These are phyloP conservation scores for Penicillium sp. DNA, from an alignment of 2,329 filamentous ascomycete species.

Conservation along the genomic window DNA sequence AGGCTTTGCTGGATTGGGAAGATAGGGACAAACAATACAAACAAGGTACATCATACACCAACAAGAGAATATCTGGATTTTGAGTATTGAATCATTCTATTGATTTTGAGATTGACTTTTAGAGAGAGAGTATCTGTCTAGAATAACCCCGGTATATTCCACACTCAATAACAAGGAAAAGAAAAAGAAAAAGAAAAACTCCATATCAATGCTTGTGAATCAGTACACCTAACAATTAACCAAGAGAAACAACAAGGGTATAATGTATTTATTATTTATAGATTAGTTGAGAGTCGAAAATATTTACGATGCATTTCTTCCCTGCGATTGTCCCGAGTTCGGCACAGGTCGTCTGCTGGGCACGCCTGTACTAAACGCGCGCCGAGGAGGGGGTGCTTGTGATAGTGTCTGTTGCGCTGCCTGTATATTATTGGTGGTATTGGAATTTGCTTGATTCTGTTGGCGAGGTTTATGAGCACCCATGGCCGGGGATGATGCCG, in stretches of 20 bases:
- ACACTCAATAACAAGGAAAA: background rate
- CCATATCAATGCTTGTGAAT: constrained; percentile 7
- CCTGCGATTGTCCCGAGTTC: constrained; percentile 9
- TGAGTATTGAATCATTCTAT: background rate
- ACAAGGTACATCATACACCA: background rate
- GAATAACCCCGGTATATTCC: background rate
- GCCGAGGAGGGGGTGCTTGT: constrained; percentile 22
- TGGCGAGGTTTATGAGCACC: background rate
- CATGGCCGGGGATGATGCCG: background rate
- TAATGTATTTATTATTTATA: background rate
- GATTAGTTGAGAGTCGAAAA: background rate
- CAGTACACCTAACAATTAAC: background rate
- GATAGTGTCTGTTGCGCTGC: constrained; percentile 8
- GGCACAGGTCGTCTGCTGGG: constrained; percentile 37
- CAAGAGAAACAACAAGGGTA: background rate
- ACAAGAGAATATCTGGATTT: no score
- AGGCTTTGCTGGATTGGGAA: no score
- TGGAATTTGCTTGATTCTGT: constrained; percentile 7
- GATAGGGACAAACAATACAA: background rate
- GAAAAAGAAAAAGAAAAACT: background rate
- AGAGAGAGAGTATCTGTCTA: no score
- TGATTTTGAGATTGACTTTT: no score
- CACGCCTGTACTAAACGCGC: constrained; percentile 34
- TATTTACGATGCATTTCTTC: background rate
- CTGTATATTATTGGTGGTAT: background rate